Base-by-base conservation (phyloP, 768 basidiomycete species). In the Rhizopogon vesiculosus region DNA sequence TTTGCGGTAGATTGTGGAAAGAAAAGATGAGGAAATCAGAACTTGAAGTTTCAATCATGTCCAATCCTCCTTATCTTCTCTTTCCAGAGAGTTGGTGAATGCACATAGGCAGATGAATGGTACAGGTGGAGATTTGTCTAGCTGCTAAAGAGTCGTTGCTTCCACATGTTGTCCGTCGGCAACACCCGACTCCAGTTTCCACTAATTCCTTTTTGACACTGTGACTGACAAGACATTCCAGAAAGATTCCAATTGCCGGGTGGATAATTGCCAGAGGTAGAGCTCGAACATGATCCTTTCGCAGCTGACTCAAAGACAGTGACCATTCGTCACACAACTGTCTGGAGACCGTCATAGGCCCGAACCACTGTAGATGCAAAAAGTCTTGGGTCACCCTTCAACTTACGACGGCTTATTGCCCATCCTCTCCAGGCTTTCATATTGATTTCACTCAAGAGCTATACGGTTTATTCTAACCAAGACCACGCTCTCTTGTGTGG, bases 391-490 rank as follows among this genome's bases (percentile, higher is more conserved):
- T 3, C 88, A 90, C 61, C 88, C 89, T n/a, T 84, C 86, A 1
- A 77, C 85, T 4, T 83, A 90, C 63, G 81, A 83, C 61, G 83
- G 89, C 3, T 79, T 91, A 8, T 71, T 91, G 6, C 89, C 88
- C 7, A 78, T 87, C 45, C 73, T 91, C 5, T 80, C 85, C 0
- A 81, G 51, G 80, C 86, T 5, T 89, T 87, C 61, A 85, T 86
- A 19, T 89, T 85, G 64, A 80, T 89, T 19, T 72, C 75, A 40
- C 73, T 89, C 9, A 88, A 87, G 5, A 73, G 77, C 25, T 76
- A 78, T 25, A 69, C 87, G 66, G 85, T 87, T 56, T 15, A 80
- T 62, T 29, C 77, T 91, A n/a, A 78, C 83, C 0, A 88, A 90
- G 58, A 78, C 87, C 89, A 91, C 60, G 83, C 85, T 0, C 81